These are phyloP conservation scores for Fagopyrum esculentum DNA, from an alignment of 148 eudicot genomes.

Conservation along the genomic window DNA sequence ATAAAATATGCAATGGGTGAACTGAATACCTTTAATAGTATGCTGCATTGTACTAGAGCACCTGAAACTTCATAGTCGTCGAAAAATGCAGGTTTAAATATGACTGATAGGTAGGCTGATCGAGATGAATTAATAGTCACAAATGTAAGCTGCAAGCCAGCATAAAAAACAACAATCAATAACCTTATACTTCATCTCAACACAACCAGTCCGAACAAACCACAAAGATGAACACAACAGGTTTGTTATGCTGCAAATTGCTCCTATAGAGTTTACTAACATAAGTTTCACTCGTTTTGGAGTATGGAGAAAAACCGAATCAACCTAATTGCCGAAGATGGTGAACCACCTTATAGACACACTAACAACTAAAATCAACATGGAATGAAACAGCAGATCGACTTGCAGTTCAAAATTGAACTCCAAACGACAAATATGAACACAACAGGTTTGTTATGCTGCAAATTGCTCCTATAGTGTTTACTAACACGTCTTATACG, in stretches of 20 bases:
- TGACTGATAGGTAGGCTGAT: slow-evolving; percentile 78
- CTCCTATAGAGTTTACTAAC: too few relatives aligned
- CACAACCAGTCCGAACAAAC: neutral
- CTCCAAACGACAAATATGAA: too few relatives aligned
- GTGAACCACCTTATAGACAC: too few relatives aligned
- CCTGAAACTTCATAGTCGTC: slow-evolving; percentile 54
- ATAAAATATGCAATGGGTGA: neutral
- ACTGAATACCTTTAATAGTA: slow-evolving; percentile 72
- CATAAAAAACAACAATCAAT: neutral
- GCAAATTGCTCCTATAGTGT: neutral
- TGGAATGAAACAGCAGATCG: too few relatives aligned
- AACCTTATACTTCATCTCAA: neutral
- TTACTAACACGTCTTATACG: neutral
- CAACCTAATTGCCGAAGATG: too few relatives aligned
- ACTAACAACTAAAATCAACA: too few relatives aligned
- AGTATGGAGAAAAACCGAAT: too few relatives aligned
- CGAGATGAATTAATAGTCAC: slow-evolving; percentile 84
- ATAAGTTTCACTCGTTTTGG: too few relatives aligned
- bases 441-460: neutral
- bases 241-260: too few relatives aligned
- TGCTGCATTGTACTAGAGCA: slow-evolving; percentile 69
- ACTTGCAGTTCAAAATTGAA: too few relatives aligned
- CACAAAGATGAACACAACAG: neutral
- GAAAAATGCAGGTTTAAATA: slow-evolving; percentile 75
- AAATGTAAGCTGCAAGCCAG: slow-evolving; percentile 51